Evolutionary conservation across 306 rosid genomes (phyloP).

Genomic region (Abrus pulchellus): DNA sequence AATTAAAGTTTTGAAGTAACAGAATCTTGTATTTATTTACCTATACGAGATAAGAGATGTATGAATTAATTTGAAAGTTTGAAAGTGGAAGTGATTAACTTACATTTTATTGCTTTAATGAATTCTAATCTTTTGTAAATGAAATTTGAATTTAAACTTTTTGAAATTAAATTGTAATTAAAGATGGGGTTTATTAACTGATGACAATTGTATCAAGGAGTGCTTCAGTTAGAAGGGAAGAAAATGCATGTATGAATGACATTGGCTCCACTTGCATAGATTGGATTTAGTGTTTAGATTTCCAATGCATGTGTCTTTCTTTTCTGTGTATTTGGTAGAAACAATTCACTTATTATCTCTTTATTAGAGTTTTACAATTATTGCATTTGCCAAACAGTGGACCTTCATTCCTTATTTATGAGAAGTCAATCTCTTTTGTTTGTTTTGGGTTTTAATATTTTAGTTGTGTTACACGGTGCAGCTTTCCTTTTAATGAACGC

Average conservation of each 20-base stretch:
- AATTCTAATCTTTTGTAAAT: background rate
- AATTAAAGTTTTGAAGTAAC: background rate
- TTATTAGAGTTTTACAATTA: background rate
- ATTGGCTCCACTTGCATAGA: slow-evolving; percentile 34
- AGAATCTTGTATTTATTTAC: background rate
- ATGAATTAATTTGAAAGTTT: background rate
- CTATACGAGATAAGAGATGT: background rate
- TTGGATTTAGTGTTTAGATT: slow-evolving; percentile 1
- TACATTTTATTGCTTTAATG: background rate
- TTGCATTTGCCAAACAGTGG: slow-evolving; percentile 3
- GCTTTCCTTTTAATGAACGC: background rate
- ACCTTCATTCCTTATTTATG: background rate
- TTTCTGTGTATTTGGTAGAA: background rate
- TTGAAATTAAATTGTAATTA: background rate
- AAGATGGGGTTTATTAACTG: background rate
- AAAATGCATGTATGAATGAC: background rate
- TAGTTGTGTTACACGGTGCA: slow-evolving; percentile 16
- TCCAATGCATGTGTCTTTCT: slow-evolving; percentile 23
- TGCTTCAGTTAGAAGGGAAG: slow-evolving; percentile 4
- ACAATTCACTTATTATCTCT: background rate
- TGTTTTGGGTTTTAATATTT: slow-evolving; percentile 36
- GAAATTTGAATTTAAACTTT: background rate
- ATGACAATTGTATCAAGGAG: background rate
- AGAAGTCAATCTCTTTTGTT: slow-evolving; percentile 13
- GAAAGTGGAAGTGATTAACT: background rate